Conservation (phyloP, 352 stramenopile species). For the Phytophthora podocarpi region DNA sequence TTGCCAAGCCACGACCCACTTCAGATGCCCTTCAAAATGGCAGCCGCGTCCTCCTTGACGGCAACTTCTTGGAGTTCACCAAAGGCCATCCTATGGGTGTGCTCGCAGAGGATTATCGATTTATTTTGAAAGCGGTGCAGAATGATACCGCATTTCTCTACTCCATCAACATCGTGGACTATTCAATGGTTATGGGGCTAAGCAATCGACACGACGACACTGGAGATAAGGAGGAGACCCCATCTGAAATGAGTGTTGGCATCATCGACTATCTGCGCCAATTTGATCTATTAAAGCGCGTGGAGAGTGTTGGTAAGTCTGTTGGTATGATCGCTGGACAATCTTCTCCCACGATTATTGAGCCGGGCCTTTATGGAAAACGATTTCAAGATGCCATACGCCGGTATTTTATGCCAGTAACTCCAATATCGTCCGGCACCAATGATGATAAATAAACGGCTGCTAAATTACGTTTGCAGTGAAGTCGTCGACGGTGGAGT, state of each 20-base stretch:
- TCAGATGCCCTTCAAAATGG: constrained; percentile 30
- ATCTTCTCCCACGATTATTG: constrained; percentile 98
- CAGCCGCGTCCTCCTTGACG: constrained; percentile 76
- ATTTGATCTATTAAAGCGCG: constrained; percentile 99
- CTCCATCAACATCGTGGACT: constrained; percentile 99
- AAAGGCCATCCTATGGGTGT: constrained; percentile 79
- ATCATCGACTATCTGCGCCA: constrained; percentile 99
- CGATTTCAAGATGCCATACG: constrained; percentile 95
- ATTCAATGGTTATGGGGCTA: constrained; percentile 97
- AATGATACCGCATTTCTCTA: constrained; percentile 98
- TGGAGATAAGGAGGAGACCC: constrained; percentile 27
- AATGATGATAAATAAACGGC: constrained; percentile 44
- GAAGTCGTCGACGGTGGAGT: constrained; percentile 19
- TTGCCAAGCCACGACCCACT: constrained; percentile 59
- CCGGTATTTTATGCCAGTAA: constrained; percentile 98
- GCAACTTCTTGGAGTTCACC: constrained; percentile 86
- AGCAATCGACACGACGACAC: constrained; percentile 40
- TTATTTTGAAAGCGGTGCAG: constrained; percentile 89
- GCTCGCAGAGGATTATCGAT: constrained; percentile 71
- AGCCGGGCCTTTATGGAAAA: constrained; percentile 96
- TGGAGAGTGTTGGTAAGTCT: constrained; percentile 98
- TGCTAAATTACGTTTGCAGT: background rate
- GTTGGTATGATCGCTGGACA: constrained; percentile 98
- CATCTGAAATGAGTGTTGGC: constrained; percentile 92
- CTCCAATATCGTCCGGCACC: constrained; percentile 63